Conservation (phyloP, 208 protist species). For the Lotmaria passim region DNA sequence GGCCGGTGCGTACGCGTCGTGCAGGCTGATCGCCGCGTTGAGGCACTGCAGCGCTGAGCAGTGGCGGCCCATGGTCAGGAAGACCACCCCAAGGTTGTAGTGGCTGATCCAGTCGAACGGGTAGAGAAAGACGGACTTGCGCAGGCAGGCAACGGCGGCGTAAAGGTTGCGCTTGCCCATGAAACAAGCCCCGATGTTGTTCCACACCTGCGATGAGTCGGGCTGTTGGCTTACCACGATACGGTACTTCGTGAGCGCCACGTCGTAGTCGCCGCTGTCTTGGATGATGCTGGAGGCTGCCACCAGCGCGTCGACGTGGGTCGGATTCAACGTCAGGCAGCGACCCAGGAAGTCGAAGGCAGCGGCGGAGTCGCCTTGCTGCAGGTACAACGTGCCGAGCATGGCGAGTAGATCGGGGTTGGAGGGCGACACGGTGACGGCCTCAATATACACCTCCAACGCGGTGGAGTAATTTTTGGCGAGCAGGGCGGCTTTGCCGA, state of each 20-base stretch:
- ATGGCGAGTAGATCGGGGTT: slow-evolving; percentile 94
- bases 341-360: slow-evolving; percentile 94
- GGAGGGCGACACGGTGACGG: slow-evolving; percentile 86
- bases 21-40: slow-evolving; percentile 90
- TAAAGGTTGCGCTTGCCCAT: slow-evolving; percentile 94
- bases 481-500: slow-evolving; percentile 85
- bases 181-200: slow-evolving; percentile 98
- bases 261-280: slow-evolving; percentile 95
- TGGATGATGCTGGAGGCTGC: slow-evolving; percentile 96
- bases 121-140: slow-evolving; percentile 91
- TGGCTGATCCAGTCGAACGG: slow-evolving; percentile 97
- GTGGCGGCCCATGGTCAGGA: slow-evolving; percentile 89
- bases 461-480: slow-evolving; percentile 69
- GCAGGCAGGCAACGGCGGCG: slow-evolving; percentile 95
- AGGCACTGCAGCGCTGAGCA: slow-evolving; percentile 96
- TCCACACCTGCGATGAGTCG: slow-evolving; percentile 96
- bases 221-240: slow-evolving; percentile 87
- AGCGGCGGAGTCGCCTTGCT: slow-evolving; percentile 67
- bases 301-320: slow-evolving; percentile 91
- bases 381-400: slow-evolving; percentile 92
- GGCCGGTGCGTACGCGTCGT: slow-evolving; percentile 69
- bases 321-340: slow-evolving; percentile 91
- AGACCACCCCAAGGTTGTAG: slow-evolving; percentile 96
- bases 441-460: slow-evolving; percentile 83
- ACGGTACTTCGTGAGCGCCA: slow-evolving; percentile 96